These are phyloP conservation scores for Ceratobasidium sp. DNA, from an alignment of 1,284 basidiomycete species.

Conservation along the genomic window DNA sequence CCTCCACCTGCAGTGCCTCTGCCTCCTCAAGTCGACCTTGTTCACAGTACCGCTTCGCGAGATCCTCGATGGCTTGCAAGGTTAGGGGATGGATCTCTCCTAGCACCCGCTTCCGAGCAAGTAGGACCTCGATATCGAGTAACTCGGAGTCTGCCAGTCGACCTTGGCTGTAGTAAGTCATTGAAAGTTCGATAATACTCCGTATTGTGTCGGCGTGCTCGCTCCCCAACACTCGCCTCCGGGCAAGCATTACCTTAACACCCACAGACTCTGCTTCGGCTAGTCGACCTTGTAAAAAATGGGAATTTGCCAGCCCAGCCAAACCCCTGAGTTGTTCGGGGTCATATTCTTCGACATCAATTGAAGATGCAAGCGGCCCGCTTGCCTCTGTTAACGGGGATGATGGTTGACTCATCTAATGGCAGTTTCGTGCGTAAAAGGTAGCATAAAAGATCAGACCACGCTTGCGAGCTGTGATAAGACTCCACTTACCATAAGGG, in stretches of 20 bases:
- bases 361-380: no score
- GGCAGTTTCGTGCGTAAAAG: no score
- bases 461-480: no score
- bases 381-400: no score
- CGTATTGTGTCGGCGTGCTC: slow-evolving; percentile 11
- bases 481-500: no score
- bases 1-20: neutral
- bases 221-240: neutral
- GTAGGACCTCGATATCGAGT: neutral
- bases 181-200: neutral
- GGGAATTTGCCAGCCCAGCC: no score
- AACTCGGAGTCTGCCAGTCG: neutral
- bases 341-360: no score
- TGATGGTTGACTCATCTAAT: no score
- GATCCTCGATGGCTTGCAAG: neutral
- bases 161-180: slow-evolving; percentile 2
- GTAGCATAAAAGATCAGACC: no score
- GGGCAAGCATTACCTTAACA: neutral
- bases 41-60: neutral
- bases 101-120: neutral
- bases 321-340: no score
- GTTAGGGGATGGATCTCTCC: neutral
- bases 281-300: slow-evolving; percentile 1
- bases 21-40: slow-evolving; percentile 4
- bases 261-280: neutral